These are phyloP conservation scores for Forsythia suspensa DNA, from an alignment of 257 asterid species.

Conservation along the genomic window DNA sequence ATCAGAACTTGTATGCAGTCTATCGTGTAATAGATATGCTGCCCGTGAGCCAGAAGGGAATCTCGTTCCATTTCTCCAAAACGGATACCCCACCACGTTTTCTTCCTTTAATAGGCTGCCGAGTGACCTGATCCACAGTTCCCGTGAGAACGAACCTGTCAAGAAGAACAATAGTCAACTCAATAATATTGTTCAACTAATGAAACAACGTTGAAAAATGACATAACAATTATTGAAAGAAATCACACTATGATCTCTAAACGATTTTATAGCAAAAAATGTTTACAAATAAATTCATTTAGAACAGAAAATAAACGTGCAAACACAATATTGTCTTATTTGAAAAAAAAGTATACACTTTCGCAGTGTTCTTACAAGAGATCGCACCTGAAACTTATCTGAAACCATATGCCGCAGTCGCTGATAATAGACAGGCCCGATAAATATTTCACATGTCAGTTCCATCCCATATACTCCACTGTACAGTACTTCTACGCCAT, in stretches of 20 bases:
- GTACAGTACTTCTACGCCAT: conserved; percentile 81
- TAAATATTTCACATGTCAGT: conserved; percentile 84
- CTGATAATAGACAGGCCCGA: conserved; percentile 97
- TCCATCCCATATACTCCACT: conserved; percentile 95
- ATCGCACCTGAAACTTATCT: conserved; percentile 88
- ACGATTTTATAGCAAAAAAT: too few relatives aligned
- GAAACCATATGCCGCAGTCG: conserved; percentile 99
- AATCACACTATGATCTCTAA: not conserved
- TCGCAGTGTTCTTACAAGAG: conserved; percentile 4
- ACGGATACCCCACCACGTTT: conserved; percentile 97
- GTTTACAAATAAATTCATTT: too few relatives aligned
- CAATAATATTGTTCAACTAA: not conserved
- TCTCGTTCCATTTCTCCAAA: conserved; percentile 99
- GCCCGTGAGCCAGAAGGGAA: conserved; percentile 98
- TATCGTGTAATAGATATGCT: conserved; percentile 84
- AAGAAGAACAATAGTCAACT: conserved; percentile 10
- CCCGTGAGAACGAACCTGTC: conserved; percentile 97
- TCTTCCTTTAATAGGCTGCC: conserved; percentile 95
- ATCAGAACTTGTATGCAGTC: conserved; percentile 93
- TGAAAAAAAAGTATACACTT: conserved; percentile 2
- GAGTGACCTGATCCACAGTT: conserved; percentile 70
- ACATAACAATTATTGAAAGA: not conserved
- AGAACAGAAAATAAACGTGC: not conserved
- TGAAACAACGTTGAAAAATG: not conserved
- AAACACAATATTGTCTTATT: not conserved